Percentiles rank a stretch among this genome's conserved stretches.
These are phyloP conservation scores for Lachancea lanzarotensis DNA, from an alignment of 805 yeast genomes.

Conservation along the genomic window DNA sequence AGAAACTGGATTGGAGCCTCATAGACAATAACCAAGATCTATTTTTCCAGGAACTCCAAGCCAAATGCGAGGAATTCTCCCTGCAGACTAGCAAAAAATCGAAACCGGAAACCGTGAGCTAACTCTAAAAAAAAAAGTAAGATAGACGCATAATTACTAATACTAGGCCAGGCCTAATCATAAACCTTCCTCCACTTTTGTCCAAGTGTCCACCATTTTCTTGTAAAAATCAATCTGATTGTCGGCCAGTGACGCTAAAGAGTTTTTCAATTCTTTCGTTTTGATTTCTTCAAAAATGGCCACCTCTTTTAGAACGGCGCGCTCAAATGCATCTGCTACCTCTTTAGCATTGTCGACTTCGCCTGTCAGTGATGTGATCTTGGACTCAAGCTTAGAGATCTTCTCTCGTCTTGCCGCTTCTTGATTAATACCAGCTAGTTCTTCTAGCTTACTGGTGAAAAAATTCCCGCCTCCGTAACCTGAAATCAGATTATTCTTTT, in stretches of 20 bases:
- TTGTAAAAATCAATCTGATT: constrained; percentile 69
- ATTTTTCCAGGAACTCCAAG: constrained; percentile 12
- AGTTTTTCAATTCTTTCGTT: constrained; percentile 64
- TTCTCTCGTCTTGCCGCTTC: constrained; percentile 49
- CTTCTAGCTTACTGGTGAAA: constrained; percentile 52
- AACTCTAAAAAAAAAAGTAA: constrained; percentile 1
- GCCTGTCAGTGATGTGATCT: constrained; percentile 41
- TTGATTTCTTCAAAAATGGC: constrained; percentile 73
- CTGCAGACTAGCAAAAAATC: constrained; percentile 12
- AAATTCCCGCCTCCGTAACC: constrained; percentile 49
- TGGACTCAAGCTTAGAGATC: constrained; percentile 42
- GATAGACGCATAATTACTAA: constrained; percentile 1
- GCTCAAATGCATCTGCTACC: constrained; percentile 48
- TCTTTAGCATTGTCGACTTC: constrained; percentile 48
- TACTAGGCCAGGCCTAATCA: constrained; percentile 6
- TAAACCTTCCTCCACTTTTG: constrained; percentile 41
- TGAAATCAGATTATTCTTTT: constrained; percentile 48
- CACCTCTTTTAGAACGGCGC: constrained; percentile 50
- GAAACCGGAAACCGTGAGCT: constrained; percentile 7
- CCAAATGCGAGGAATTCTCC: constrained; percentile 8
- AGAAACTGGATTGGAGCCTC: constrained; percentile 22
- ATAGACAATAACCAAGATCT: constrained; percentile 18
- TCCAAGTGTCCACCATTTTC: constrained; percentile 65
- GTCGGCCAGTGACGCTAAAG: constrained; percentile 68
- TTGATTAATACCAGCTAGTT: constrained; percentile 56